Evolutionary conservation across 805 yeast species (phyloP).

Genomic region (Dipodascus albidus): DNA sequence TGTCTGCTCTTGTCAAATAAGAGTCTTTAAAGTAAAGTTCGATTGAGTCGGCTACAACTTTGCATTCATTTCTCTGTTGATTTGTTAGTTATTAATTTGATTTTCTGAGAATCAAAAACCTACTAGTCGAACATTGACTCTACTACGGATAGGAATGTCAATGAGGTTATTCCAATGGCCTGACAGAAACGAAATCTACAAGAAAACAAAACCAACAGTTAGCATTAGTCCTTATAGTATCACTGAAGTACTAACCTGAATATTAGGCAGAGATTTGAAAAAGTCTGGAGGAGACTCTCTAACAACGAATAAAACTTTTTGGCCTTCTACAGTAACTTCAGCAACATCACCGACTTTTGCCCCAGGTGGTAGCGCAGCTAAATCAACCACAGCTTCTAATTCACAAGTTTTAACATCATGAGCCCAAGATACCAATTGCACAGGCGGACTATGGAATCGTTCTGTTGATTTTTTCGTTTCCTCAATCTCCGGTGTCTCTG

Average conservation of each 20-base stretch:
- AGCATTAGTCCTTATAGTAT: neutral
- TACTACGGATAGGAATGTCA: slow-evolving; percentile 56
- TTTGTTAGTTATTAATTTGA: neutral
- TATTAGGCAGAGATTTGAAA: slow-evolving; percentile 13
- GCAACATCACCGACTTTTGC: slow-evolving; percentile 67
- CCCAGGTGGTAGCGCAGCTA: slow-evolving; percentile 41
- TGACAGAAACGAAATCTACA: slow-evolving; percentile 13
- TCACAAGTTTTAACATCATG: slow-evolving; percentile 56
- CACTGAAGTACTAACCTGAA: slow-evolving; percentile 9
- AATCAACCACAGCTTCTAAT: slow-evolving; percentile 54
- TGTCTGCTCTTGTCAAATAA: slow-evolving; percentile 76
- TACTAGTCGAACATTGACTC: slow-evolving; percentile 43
- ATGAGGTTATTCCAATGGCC: slow-evolving; percentile 24
- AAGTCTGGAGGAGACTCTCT: slow-evolving; percentile 11
- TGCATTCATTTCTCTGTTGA: slow-evolving; percentile 24
- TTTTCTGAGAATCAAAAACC: neutral
- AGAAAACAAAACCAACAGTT: no score
- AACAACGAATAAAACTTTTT: slow-evolving; percentile 19
- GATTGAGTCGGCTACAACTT: slow-evolving; percentile 66
- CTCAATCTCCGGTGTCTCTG: neutral
- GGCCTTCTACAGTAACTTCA: slow-evolving; percentile 32
- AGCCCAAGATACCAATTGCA: slow-evolving; percentile 28
- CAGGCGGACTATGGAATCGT: slow-evolving; percentile 5
- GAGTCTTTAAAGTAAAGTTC: slow-evolving; percentile 76
- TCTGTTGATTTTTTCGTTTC: neutral